Evolutionary conservation across 2,329 filamentous ascomycete genomes (phyloP), one percentile per base, ranked within the genome.

Genomic region (Apiospora marii): DNA sequence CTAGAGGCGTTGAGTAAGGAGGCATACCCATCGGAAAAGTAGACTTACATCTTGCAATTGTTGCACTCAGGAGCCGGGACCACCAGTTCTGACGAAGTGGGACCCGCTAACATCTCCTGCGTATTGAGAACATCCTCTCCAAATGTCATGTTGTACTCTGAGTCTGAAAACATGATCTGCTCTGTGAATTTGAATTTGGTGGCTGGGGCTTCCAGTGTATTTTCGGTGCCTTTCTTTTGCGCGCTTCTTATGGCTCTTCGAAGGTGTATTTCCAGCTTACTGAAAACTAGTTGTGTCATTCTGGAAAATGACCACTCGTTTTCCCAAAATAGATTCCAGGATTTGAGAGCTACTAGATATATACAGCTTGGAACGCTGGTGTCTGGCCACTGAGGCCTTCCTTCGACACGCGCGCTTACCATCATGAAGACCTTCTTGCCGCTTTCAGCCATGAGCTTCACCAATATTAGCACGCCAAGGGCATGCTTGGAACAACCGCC

Each of bases 81-180:
- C 7, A 61, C 53, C 7, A 61, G 30, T 37, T 61, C 30, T 41
- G 19, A 61, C 30, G 30, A 61, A 41, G 16, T 61, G 19, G 53
- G 53, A 37, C 53, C 53, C 16, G 53, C 19, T 19, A 61, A 41
- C 8, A 61, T 61, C 30, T 61, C 53, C 19, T 61, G 30, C 53
- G 53, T 61, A n/a, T 61, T 61, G 19, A 61, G 30, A 41, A 37
- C 7, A 16, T 61, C 53, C 53, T 61, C 53, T 37, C 19, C 19
- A 41, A 61, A 61, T 61, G 19, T 61, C 19, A 61, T 61, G 19
- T 61, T 61, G 30, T 61, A 61, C 30, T 61, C 53, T 30, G 53
- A n/a, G 30, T 61, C 30, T 41, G 30, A 37, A 61, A 61, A 61
- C 19, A 61, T 61, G 30, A 41, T 61, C 19, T 61, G 7, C 19